These are phyloP conservation scores for Suhomyces canberraensis DNA, from an alignment of 805 yeast species.

Conservation along the genomic window DNA sequence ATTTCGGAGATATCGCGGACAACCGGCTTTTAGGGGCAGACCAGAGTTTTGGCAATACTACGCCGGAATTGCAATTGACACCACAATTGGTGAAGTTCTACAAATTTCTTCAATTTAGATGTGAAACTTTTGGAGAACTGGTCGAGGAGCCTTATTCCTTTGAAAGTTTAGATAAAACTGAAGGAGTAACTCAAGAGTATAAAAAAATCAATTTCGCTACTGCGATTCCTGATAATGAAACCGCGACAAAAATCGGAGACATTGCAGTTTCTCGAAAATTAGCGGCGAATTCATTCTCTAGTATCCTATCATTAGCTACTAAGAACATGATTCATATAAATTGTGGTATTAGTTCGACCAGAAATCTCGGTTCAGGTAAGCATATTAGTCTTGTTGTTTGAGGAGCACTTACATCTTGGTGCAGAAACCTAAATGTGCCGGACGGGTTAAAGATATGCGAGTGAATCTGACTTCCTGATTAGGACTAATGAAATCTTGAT, in stretches of 20 bases:
- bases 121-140: not conserved
- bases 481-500: not conserved
- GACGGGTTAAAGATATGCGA: too few relatives aligned
- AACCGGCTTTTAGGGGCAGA: not conserved
- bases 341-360: not conserved
- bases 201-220: conserved; percentile 11
- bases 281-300: conserved; percentile 28
- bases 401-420: too few relatives aligned
- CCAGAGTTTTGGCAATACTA: too few relatives aligned
- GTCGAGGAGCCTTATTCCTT: not conserved
- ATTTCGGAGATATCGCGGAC: not conserved
- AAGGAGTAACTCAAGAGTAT: not conserved
- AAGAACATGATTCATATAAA: conserved; percentile 8
- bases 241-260: conserved; percentile 1
- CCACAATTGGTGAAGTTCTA: conserved; percentile 13
- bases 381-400: too few relatives aligned
- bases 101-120: conserved; percentile 9
- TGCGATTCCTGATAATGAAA: conserved; percentile 13
- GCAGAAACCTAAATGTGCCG: too few relatives aligned
- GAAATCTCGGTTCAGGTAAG: too few relatives aligned
- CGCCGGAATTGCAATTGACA: too few relatives aligned
- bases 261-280: conserved; percentile 16
- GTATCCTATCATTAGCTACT: conserved; percentile 24
- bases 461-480: not conserved
- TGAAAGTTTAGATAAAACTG: too few relatives aligned